Evolutionary conservation across 139 green algal genomes (phyloP).

Genomic region (Haematococcus sp.): DNA sequence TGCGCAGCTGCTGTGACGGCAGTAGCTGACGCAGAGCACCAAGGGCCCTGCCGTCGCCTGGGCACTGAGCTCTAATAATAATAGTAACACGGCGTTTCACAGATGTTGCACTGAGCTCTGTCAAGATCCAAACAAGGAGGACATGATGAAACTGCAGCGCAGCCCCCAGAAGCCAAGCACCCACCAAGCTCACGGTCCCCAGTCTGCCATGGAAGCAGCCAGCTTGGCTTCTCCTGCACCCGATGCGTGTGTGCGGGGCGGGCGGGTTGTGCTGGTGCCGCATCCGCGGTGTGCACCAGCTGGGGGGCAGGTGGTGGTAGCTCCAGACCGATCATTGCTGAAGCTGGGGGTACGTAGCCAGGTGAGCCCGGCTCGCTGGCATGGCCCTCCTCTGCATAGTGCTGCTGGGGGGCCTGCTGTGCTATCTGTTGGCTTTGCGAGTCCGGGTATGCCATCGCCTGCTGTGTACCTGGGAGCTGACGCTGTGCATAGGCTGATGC

Average conservation of each 20-base stretch:
- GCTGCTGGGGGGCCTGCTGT: too few relatives aligned
- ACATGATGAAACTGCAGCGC: not conserved
- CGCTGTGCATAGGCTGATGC: too few relatives aligned
- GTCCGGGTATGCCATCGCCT: too few relatives aligned
- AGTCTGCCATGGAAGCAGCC: constrained; percentile 18
- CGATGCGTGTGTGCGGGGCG: not conserved
- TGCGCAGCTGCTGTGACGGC: too few relatives aligned
- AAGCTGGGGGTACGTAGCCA: not conserved
- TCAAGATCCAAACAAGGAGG: not conserved
- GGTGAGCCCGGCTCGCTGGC: not conserved
- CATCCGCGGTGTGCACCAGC: not conserved
- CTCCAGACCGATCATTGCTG: too few relatives aligned
- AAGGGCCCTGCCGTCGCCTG: too few relatives aligned
- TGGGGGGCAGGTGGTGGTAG: too few relatives aligned
- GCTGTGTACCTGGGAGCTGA: too few relatives aligned
- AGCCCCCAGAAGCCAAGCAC: not conserved
- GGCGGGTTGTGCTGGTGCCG: not conserved
- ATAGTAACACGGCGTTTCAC: too few relatives aligned
- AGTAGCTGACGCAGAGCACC: too few relatives aligned
- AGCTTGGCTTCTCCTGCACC: not conserved
- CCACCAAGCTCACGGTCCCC: constrained; percentile 10
- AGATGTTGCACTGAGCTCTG: not conserved
- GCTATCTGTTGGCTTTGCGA: too few relatives aligned
- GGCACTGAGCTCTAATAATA: too few relatives aligned
- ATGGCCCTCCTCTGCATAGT: not conserved